Evolutionary conservation across 768 basidiomycete species (phyloP), one percentile per base, ranked within the genome.

Genomic region (Lentinula detonsa): DNA sequence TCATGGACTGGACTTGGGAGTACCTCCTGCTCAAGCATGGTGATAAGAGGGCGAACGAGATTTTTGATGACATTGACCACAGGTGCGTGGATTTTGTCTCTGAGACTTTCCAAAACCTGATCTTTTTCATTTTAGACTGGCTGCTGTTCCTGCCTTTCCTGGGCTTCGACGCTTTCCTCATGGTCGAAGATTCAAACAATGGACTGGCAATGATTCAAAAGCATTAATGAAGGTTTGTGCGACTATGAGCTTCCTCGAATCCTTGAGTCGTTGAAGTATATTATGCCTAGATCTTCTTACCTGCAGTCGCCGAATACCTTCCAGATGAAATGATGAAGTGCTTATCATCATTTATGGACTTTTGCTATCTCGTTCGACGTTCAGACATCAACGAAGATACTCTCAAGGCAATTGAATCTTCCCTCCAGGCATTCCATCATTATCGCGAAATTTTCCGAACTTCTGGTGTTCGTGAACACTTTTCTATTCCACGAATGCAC

Each of bases 1-100:
- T 78, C 9, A 75, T 78, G 0, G 56, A 56, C 8, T 78, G 77
- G 77, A 68, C 74, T 0, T 51, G 59, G 1, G 62, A 71, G 5
- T 78, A 76, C 57, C 57, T 80, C 1, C 9, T 52, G 1, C 1
- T 57, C 0, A 40, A 31, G 1, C 60, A 74, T 62, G 60, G 64
- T 0, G 58, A 66, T n/a, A 54, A 59, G 4, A 16, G 49, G 8
- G 73, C 68, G 1, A 57, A 66, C 13, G 45, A 34, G 8, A 71
- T 75, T 37, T 37, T 75, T 5, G 70, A 69, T 58, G 72, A 76
- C 21, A 39, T 43, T 6, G 16, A 21, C 33, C 18, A 13, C 23
- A 23, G 23, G 23, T 23, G 23, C 23, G 23, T 23, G 23, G 23
- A 23, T 23, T 23, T 23, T 23, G 23, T 23, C 23, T 23, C 23